phyloP scores from a whole-genome alignment of 768 basidiomycete genomes.

The Ramaria sp. region DNA sequence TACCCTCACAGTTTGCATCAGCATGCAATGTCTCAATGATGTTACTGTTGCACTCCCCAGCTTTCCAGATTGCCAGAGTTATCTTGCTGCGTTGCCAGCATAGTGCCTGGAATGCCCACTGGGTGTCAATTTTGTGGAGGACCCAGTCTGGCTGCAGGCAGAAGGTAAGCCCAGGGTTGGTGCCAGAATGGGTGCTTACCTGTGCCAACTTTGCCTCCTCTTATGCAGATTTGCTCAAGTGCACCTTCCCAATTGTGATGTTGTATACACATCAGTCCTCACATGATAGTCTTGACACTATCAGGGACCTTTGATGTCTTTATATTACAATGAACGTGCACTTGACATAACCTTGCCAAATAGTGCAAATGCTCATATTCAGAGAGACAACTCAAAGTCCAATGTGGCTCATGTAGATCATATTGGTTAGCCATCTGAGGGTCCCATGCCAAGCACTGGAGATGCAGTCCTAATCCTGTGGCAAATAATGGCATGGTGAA shows the following conservation, averaged over 20 bases:
- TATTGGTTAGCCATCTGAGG: neutral
- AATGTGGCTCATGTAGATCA: neutral
- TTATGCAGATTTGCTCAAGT: neutral
- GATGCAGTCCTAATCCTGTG: neutral
- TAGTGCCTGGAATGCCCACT: neutral
- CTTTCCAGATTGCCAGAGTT: neutral
- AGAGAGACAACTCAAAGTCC: neutral
- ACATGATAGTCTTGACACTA: neutral
- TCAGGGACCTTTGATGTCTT: neutral
- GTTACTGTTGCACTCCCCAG: neutral
- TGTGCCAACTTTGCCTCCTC: neutral
- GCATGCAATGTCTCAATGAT: neutral
- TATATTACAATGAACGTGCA: neutral
- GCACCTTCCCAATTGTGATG: neutral
- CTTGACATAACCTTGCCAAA: neutral
- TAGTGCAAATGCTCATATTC: neutral
- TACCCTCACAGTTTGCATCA: neutral
- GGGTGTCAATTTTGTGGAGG: neutral
- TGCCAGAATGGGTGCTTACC: neutral
- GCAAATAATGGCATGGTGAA: neutral
- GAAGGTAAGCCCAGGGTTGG: no score
- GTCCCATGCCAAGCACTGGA: neutral
- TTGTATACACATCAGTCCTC: neutral
- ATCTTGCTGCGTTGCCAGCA: neutral
- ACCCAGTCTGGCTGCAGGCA: neutral